Evolutionary conservation across 2,329 filamentous ascomycete species (phyloP), one percentile per base, ranked within the genome.

Genomic region (Sarocladium brachiariae): DNA sequence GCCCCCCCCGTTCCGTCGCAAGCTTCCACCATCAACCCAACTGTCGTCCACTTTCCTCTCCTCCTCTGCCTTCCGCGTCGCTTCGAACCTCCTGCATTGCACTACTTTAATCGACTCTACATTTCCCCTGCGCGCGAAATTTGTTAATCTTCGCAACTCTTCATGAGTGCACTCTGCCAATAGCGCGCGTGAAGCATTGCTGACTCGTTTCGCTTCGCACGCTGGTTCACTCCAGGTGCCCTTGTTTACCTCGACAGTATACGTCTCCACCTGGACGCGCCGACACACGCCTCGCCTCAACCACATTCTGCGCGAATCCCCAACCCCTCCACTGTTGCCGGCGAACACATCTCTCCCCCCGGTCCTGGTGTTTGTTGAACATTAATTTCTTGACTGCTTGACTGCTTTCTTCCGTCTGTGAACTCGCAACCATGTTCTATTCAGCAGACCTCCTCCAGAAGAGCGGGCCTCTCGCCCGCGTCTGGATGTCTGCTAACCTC

Each of bases 401-500:
- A 7, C 27, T 27, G 7, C 43, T 21, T 3, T 4, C 13, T 10
- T 45, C 16, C 18, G 24, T 9, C 23, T 35, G n/a, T n/a, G n/a
- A n/a, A n/a, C n/a, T 54, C 58, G 57, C 51, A 71, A 73, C 64
- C 66, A 99, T 99, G 93, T 99, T 99, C 73, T 97, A 96, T 70
- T 96, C 93, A 50, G 90, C 96, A 75, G 90, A 89, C 51, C 81
- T 99, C 53, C 81, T 99, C 61, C 90, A 91, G 68, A 96, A 96
- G 84, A 96, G 89, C 61, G 93, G 93, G 75, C 92, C 93, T 63
- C 73, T 99, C 76, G 93, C 93, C 71, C 89, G 90, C 65, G 91
- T 97, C 73, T 99, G 93, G 93, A 81, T 97, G 55, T 96, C 93
- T 27, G 90, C 93, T 74, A 99, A 97, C 70, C 78, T 97, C 57